Evolutionary conservation across 768 basidiomycete species (phyloP), one percentile per base, ranked within the genome.

Genomic region (Mycena alexandri): DNA sequence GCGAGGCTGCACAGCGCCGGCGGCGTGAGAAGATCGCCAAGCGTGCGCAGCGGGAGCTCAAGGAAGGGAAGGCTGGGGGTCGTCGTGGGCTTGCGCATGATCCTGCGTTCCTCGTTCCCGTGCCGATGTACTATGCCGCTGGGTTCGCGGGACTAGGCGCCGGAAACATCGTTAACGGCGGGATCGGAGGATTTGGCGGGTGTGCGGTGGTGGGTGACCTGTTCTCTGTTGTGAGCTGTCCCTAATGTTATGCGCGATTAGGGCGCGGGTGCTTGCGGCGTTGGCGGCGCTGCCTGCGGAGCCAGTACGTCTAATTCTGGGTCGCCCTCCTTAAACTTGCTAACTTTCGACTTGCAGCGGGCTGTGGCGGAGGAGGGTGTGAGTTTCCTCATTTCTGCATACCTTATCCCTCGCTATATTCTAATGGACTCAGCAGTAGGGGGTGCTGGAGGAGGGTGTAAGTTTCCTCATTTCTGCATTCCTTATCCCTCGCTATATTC

Each of bases 61-160:
- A 75, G 69, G 69, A 69, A 36, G 72, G 71, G 24, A 70, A 71
- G 47, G 73, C 38, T 3, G 38, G 11, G 38, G 38, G 38, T 11
- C 4, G 38, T 10, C 29, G 29, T 3, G 29, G 29, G 29, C 29
- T 29, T 29, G 38, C 14, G 38, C 70, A 71, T n/a, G 59, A 68
- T 44, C 63, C 70, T 25, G 79, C 83, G 41, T 86, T 85, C 69
- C 74, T 86, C 36, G 51, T 78, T 14, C 79, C 80, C 13, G 77
- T 85, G 46, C 83, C 84, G 59, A 46, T 83, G 24, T 79, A 74
- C 54, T 79, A 68, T 67, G 58, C 51, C 22, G 59, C 47, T 44
- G 53, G 55, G 16, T 58, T 60, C 11, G 54, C 63, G 25, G 70
- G 73, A 19, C 79, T 76, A 61, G 77, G 71, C 57, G 38, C 54